phyloP scores from a whole-genome alignment of 495 filamentous ascomycete species.

The Staphylotrichum tortipilum region DNA sequence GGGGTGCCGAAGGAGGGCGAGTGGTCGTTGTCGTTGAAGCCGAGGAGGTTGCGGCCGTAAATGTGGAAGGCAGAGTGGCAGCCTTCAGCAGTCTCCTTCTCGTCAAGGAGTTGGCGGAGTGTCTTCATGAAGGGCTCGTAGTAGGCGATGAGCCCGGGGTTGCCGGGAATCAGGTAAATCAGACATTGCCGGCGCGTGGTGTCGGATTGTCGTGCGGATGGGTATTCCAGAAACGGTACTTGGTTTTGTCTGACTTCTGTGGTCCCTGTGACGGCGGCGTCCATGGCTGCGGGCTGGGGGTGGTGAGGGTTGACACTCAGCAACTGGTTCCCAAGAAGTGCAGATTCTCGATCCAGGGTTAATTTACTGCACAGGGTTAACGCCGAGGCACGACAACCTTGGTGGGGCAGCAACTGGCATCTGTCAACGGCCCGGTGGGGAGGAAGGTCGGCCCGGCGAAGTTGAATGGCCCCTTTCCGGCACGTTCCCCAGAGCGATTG shows the following conservation, averaged over 20 bases:
- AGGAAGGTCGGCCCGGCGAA: too few relatives aligned
- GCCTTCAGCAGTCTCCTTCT: constrained; percentile 7
- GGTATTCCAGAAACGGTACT: constrained; percentile 10
- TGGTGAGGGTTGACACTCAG: background rate
- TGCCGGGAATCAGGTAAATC: constrained; percentile 68
- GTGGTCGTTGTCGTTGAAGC: constrained; percentile 53
- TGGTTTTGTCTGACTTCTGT: background rate
- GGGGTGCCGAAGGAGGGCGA: constrained; percentile 27
- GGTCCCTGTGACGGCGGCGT: background rate
- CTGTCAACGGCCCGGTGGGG: too few relatives aligned
- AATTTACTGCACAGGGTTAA: too few relatives aligned
- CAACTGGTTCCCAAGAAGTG: too few relatives aligned
- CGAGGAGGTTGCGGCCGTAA: constrained; percentile 62
- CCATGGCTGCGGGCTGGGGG: background rate
- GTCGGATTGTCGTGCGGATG: constrained; percentile 4
- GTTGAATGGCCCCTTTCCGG: too few relatives aligned
- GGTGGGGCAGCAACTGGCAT: too few relatives aligned
- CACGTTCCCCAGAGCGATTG: too few relatives aligned
- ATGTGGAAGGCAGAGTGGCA: constrained; percentile 39
- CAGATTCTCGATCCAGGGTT: too few relatives aligned
- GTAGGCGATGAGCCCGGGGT: constrained; percentile 77
- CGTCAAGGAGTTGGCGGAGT: constrained; percentile 31
- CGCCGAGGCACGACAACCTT: too few relatives aligned
- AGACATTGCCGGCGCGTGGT: constrained; percentile 22
- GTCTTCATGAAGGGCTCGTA: constrained; percentile 60